Evolutionary conservation across 345 rosid genomes (phyloP), one percentile per base, ranked within the genome.

Genomic region (Eucalyptus caleyi): DNA sequence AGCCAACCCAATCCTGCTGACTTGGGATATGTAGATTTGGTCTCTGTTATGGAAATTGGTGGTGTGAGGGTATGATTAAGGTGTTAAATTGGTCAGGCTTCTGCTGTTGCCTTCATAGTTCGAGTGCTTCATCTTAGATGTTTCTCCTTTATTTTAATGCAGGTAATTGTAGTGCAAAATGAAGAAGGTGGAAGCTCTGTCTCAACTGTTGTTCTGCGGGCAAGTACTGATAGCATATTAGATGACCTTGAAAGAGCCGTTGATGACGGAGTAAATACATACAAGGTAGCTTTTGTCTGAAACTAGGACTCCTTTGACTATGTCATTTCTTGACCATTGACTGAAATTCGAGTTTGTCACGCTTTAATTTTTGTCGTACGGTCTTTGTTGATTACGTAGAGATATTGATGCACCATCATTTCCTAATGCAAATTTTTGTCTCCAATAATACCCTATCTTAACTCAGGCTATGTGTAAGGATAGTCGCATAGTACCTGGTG

Each of bases 171-270:
- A 88, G 98, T 96, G 86, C 95, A 94, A 93, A 98, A 95, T 85
- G 99, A 98, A 93, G 96, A 94, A 91, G 99, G 99, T 82, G 99
- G 99, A 88, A 97, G 95, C 93, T 97, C 96, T 87, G 93, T 97
- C 13, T 91, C 96, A 47, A 97, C 99, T 85, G 97, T 98, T 90
- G 96, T 98, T 90, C 91, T 98, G 90, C 96, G 99, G 88, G 99
- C 99, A 92, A 97, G 99, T 91, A 98, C 99, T 4, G 98, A 96
- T 77, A 96, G 99, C 91, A 97, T 96, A 87, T 92, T 98, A 89
- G 99, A 98, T 89, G 99, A 98, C 91, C 99, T 97, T 92, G 99
- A 98, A 94, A 95, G 99, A 95, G 99, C 99, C 50, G 97, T 98
- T 90, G 99, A 98, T 86, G 99, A 98, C 91, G 99, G 99, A 92